Evolutionary conservation across 768 basidiomycete genomes (phyloP).

Genomic region (Hebeloma cylindrosporum): DNA sequence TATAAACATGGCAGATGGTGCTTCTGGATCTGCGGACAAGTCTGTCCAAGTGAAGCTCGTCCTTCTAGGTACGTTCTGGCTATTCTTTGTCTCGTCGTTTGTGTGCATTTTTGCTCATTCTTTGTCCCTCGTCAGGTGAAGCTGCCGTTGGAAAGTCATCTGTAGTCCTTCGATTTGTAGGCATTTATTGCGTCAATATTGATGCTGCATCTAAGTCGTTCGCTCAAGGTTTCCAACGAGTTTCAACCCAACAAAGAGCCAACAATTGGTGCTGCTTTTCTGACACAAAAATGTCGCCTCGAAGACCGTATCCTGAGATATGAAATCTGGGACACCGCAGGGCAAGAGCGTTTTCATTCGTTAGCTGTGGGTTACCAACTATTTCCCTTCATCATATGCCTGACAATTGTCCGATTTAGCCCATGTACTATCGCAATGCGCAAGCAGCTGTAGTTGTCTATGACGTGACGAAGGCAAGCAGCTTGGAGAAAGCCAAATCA

Average conservation of each 20-base stretch:
- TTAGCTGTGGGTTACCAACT: conserved; percentile 66
- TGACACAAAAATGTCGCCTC: conserved; percentile 92
- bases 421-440: conserved; percentile 99
- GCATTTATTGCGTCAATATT: conserved; percentile 27
- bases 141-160: conserved; percentile 99
- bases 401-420: conserved; percentile 43
- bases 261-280: conserved; percentile 95
- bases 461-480: conserved; percentile 94
- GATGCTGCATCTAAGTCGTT: conserved; percentile 2
- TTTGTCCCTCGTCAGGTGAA: conserved; percentile 61
- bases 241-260: conserved; percentile 99
- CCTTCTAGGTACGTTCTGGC: conserved; percentile 65
- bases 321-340: conserved; percentile 98
- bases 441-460: conserved; percentile 98
- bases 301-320: conserved; percentile 93
- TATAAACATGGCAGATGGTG: conserved; percentile 72
- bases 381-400: conserved; percentile 2
- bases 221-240: conserved; percentile 83
- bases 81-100: conserved; percentile 7
- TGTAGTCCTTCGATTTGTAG: conserved; percentile 94
- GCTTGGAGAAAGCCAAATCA: conserved; percentile 97
- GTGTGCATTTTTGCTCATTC: conserved; percentile 19
- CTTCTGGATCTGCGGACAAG: conserved; percentile 76
- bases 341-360: conserved; percentile 96
- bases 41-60: conserved; percentile 98